Base-by-base conservation (phyloP, 148 eudicot species). In the Limonium bicolor region DNA sequence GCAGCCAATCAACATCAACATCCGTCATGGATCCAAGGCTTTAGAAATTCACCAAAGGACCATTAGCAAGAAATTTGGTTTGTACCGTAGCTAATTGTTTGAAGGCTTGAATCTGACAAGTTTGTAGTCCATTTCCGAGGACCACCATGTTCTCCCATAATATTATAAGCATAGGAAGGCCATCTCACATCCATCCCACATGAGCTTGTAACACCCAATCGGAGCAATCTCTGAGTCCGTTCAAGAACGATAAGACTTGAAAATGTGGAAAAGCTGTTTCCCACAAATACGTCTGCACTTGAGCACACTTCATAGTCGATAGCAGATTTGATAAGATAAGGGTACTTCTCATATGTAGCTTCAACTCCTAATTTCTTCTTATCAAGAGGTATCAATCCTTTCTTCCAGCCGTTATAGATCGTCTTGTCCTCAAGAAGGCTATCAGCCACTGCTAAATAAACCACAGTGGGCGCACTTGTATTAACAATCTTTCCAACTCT, bases 81-180 rank as follows among this genome's bases (percentile, higher is more conserved):
- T 48, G 99, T 59, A 34, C 99, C 95, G 27, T 90, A 90, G 62
- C 99, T 90, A 51, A 84, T 73, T 28, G 93, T 75, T 38, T 51
- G 72, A 19, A 85, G 73, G 63, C 68, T 80, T 27, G 62, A 27
- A 13, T 76, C 80, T 5, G 87, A 80, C 87, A 90, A 77, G 59
- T 90, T 85, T 22, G 93, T 61, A 62, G 69, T 68, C 99, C 99
- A 90, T 34, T 53, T 52, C 32, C 51, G 68, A 4, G 93, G 93
- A 24, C 88, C 88, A 21, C 70, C 64, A 5, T 59, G 51, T 6
- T 63, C 72, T 4, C 88, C 93, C 53, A 54, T 33, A 15, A 90
- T 54, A 56, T 90, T 90, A 44, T 90, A 90, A 17, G 99, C 95
- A 69, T 74, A 90, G 13, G 95, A 90, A 64, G 85, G 93, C 95